These are phyloP conservation scores for Serpula lacrymans DNA, from an alignment of 768 basidiomycete species.

Conservation along the genomic window DNA sequence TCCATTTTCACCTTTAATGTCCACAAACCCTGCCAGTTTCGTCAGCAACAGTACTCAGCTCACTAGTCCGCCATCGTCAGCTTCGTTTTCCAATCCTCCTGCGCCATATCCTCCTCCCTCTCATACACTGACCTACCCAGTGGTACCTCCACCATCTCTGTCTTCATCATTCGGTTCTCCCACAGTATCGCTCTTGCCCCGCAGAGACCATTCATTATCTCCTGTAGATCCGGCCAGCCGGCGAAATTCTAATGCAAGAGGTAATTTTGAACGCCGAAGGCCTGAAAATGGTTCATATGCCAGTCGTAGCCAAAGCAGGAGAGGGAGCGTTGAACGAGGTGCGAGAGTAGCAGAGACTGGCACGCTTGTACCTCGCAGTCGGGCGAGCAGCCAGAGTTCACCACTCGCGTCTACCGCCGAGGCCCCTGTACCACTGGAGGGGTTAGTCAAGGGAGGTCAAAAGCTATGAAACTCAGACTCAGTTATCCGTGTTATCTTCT, in stretches of 20 bases:
- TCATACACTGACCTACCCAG: conserved; percentile 66
- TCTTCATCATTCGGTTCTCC: conserved; percentile 79
- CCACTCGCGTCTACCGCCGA: conserved; percentile 32
- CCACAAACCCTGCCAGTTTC: conserved; percentile 52
- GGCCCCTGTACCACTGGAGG: conserved; percentile 20
- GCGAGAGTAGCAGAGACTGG: conserved; percentile 71
- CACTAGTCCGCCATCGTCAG: conserved; percentile 73
- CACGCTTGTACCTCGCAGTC: conserved; percentile 46
- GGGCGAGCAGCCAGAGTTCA: conserved; percentile 45
- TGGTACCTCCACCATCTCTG: conserved; percentile 78
- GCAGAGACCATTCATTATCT: conserved; percentile 46
- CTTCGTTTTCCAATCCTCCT: conserved; percentile 43
- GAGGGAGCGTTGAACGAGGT: conserved; percentile 59
- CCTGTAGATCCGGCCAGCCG: conserved; percentile 55
- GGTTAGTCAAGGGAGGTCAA: not conserved
- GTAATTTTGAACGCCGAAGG: conserved; percentile 27
- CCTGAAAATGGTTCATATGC: conserved; percentile 20
- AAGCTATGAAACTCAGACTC: not conserved
- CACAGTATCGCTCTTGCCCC: conserved; percentile 42
- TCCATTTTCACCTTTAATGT: conserved; percentile 58
- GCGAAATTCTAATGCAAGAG: conserved; percentile 43
- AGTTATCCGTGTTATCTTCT: not conserved
- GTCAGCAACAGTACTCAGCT: conserved; percentile 58
- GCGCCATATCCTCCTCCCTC: conserved; percentile 28
- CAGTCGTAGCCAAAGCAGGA: conserved; percentile 44